Percentiles rank a stretch among this genome's conserved stretches.
These are phyloP conservation scores for Erythrophleum ivorense DNA, from an alignment of 331 rosid species.

Conservation along the genomic window DNA sequence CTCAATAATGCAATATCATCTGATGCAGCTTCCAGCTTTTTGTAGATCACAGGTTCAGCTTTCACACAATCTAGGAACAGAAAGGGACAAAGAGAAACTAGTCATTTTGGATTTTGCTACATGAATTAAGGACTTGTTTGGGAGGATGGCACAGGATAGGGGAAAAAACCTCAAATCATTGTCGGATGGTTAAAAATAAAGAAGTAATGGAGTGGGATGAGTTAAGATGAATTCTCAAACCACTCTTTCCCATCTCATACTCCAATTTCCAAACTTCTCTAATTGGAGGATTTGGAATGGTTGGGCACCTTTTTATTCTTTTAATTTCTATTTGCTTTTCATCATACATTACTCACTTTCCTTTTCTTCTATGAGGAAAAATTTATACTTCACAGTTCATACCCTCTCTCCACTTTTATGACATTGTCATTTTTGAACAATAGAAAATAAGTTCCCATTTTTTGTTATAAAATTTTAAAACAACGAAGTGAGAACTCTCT, in stretches of 20 bases:
- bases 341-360: neutral
- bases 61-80: slow-evolving; percentile 70
- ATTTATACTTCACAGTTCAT: neutral
- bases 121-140: neutral
- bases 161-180: neutral
- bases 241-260: neutral
- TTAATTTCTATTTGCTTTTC: neutral
- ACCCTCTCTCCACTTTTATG: neutral
- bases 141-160: neutral
- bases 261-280: neutral
- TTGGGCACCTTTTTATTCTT: neutral
- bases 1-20: slow-evolving; percentile 71
- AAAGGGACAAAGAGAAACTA: slow-evolving; percentile 3
- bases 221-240: neutral
- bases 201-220: neutral
- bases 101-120: neutral
- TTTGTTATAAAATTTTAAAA: neutral
- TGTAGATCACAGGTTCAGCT: slow-evolving; percentile 85
- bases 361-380: neutral
- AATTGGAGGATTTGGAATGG: neutral
- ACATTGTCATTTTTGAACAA: neutral
- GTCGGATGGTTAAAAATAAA: neutral
- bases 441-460: neutral
- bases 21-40: slow-evolving; percentile 66
- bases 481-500: neutral